Conservation (phyloP, 306 rosid species). For the Styphnolobium japonicum region DNA sequence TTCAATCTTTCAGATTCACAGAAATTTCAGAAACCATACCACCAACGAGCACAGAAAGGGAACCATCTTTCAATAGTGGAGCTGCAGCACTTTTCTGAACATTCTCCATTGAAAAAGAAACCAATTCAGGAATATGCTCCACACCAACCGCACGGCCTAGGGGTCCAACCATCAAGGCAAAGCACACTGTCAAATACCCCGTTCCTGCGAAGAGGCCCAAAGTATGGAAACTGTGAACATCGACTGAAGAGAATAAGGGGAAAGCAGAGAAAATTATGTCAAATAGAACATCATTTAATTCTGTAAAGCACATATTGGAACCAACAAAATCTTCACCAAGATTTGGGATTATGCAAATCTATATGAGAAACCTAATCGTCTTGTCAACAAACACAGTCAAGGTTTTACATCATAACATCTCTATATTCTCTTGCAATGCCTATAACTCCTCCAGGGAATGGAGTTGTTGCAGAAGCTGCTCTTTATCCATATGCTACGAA, state of each 20-base stretch:
- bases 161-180: slow-evolving; percentile 92
- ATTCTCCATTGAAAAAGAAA: slow-evolving; percentile 61
- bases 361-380: not conserved
- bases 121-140: slow-evolving; percentile 96
- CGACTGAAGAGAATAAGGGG: not conserved
- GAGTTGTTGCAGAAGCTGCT: not conserved
- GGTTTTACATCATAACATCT: not conserved
- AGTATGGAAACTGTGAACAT: not conserved
- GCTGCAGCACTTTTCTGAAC: slow-evolving; percentile 90
- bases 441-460: not conserved
- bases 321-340: not conserved
- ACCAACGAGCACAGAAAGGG: slow-evolving; percentile 73
- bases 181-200: slow-evolving; percentile 94
- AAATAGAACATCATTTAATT: not conserved
- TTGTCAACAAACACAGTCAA: not conserved
- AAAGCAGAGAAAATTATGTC: not conserved
- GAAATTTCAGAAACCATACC: slow-evolving; percentile 55
- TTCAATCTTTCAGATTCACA: slow-evolving; percentile 12
- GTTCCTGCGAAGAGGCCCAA: slow-evolving; percentile 57
- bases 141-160: slow-evolving; percentile 84
- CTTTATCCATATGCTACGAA: not conserved
- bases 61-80: slow-evolving; percentile 61
- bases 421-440: slow-evolving; percentile 1
- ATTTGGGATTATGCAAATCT: not conserved
- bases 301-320: not conserved